Conservation (phyloP, 192 early-diverging fungal species). For the Dissophora globulifera region DNA sequence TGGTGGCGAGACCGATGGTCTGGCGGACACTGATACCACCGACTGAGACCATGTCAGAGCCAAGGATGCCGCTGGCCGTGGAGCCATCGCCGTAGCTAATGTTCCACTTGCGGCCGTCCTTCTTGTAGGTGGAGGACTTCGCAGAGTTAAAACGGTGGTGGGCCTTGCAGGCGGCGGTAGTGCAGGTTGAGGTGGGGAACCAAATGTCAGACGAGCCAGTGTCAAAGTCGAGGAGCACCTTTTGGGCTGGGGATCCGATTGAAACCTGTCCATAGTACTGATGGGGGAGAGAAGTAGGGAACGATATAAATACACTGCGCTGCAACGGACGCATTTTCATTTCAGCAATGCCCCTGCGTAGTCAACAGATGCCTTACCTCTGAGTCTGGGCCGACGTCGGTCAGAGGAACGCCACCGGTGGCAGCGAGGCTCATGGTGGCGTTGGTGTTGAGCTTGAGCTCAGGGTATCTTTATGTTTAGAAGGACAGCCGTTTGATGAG, state of each 20-base stretch:
- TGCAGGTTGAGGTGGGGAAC: constrained; percentile 60
- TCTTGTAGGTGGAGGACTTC: constrained; percentile 62
- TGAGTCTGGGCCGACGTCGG: constrained; percentile 48
- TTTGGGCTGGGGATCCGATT: constrained; percentile 68
- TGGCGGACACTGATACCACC: constrained; percentile 68
- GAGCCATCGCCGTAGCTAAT: constrained; percentile 72
- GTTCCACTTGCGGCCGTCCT: constrained; percentile 62
- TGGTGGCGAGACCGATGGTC: constrained; percentile 66
- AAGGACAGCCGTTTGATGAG: not conserved
- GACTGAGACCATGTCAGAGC: constrained; percentile 63
- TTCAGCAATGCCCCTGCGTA: too few relatives aligned
- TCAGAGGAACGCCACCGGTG: constrained; percentile 18
- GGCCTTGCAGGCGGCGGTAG: constrained; percentile 50
- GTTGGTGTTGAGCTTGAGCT: not conserved
- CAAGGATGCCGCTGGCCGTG: constrained; percentile 42
- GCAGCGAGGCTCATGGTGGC: not conserved
- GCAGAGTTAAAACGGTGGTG: constrained; percentile 58
- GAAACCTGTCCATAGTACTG: constrained; percentile 40
- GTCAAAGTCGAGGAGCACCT: constrained; percentile 58
- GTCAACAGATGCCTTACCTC: constrained; percentile 25
- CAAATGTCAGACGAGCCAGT: constrained; percentile 65
- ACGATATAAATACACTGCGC: too few relatives aligned
- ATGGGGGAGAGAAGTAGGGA: not conserved
- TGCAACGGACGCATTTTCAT: too few relatives aligned
- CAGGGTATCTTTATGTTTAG: constrained; percentile 19